Conservation (phyloP, 2,329 filamentous ascomycete species). For the Colletotrichum echinochloae region DNA sequence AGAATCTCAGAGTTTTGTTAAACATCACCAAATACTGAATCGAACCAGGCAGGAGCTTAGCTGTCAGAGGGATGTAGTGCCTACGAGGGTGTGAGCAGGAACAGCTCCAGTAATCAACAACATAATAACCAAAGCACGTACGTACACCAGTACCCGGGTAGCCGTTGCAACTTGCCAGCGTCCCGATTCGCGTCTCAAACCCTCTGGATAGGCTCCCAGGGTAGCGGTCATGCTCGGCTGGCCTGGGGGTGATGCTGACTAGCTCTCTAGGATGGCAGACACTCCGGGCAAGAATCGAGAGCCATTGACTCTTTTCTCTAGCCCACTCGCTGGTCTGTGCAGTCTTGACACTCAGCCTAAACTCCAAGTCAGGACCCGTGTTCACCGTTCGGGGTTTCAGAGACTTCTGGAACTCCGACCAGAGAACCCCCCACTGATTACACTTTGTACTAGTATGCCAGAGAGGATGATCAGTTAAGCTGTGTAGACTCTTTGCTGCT, state of each 20-base stretch:
- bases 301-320: neutral
- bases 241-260: neutral
- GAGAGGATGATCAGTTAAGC: neutral
- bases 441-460: neutral
- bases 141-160: neutral
- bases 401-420: neutral
- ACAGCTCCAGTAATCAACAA: no score
- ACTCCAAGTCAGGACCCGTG: no score
- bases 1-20: no score
- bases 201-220: neutral
- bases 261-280: neutral
- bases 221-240: neutral
- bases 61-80: no score
- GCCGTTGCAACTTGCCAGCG: no score
- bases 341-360: neutral
- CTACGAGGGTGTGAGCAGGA: neutral
- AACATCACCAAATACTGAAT: no score
- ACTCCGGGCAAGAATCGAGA: neutral
- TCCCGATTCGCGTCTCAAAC: conserved; percentile 4
- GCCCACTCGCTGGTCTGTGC: neutral
- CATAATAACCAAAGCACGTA: no score
- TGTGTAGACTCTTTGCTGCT: neutral
- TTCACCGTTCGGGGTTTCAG: neutral
- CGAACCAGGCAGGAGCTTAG: no score
- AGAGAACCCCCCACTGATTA: neutral